These are phyloP conservation scores for Schizopora paradoxa DNA, from an alignment of 1,284 basidiomycete genomes.

Conservation along the genomic window DNA sequence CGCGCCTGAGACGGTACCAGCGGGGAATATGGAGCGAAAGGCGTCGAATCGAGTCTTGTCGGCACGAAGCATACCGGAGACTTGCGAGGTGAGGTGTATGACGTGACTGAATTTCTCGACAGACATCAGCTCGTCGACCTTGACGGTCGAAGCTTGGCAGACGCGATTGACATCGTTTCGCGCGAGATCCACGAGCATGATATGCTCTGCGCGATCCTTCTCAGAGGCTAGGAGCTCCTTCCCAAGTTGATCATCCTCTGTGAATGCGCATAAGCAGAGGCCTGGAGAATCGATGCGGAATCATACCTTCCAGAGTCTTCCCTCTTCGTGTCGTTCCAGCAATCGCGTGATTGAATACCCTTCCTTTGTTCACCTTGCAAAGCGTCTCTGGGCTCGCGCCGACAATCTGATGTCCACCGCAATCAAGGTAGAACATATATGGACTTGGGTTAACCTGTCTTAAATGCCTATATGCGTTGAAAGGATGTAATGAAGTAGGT, in stretches of 20 bases:
- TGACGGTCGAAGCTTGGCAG: conserved; percentile 91
- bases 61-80: conserved; percentile 82
- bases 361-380: conserved; percentile 90
- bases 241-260: conserved; percentile 85
- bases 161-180: conserved; percentile 99
- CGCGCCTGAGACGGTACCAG: conserved; percentile 98
- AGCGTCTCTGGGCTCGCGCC: conserved; percentile 97
- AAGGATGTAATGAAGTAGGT: conserved; percentile 88
- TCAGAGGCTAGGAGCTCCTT: conserved; percentile 74
- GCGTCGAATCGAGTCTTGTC: conserved; percentile 94
- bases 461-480: conserved; percentile 93
- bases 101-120: conserved; percentile 98
- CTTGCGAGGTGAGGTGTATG: conserved; percentile 95
- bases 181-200: conserved; percentile 98
- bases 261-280: too few species aligned
- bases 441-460: conserved; percentile 96
- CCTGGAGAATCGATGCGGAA: conserved; percentile 5
- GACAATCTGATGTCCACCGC: conserved; percentile 88
- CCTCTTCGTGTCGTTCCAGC: conserved; percentile 93
- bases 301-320: conserved; percentile 73
- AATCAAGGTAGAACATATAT: conserved; percentile 99
- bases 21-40: conserved; percentile 98
- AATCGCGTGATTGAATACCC: conserved; percentile 97
- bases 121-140: conserved; percentile 93
- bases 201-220: conserved; percentile 97